Evolutionary conservation across 192 early-diverging fungal species (phyloP).

Genomic region (Umbelopsis ramanniana): DNA sequence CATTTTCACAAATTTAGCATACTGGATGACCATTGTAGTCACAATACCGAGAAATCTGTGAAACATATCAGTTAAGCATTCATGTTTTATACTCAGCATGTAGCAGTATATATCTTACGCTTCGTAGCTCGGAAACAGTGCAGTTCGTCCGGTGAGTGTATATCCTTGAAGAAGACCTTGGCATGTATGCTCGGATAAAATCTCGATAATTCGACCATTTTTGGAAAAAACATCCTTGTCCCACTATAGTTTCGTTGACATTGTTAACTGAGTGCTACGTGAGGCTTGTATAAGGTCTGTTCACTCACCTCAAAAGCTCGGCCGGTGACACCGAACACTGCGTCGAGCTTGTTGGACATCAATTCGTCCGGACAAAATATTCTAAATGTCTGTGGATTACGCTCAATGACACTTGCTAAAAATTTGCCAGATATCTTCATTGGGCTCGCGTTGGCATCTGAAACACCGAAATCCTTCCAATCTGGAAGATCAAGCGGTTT

Average conservation of each 20-base stretch:
- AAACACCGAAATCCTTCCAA: slow-evolving; percentile 25
- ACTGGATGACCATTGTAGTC: slow-evolving; percentile 36
- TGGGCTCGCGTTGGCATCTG: slow-evolving; percentile 28
- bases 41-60: slow-evolving; percentile 9
- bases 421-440: slow-evolving; percentile 37
- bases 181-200: slow-evolving; percentile 49
- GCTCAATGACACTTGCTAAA: slow-evolving; percentile 32
- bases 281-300: background rate
- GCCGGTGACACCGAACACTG: slow-evolving; percentile 39
- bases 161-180: slow-evolving; percentile 54
- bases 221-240: slow-evolving; percentile 28
- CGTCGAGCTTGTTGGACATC: slow-evolving; percentile 44
- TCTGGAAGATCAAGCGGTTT: slow-evolving; percentile 39
- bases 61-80: background rate
- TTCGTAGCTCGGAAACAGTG: slow-evolving; percentile 49
- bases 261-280: background rate
- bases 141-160: slow-evolving; percentile 47
- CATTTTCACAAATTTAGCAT: slow-evolving; percentile 50
- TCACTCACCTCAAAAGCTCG: slow-evolving; percentile 40
- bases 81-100: background rate
- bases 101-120: slow-evolving; percentile 44
- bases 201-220: slow-evolving; percentile 46
- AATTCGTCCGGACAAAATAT: slow-evolving; percentile 52
- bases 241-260: slow-evolving; percentile 25
- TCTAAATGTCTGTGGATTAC: slow-evolving; percentile 40